Evolutionary conservation across 2,329 filamentous ascomycete species (phyloP).

Genomic region (Colletotrichum karsti): DNA sequence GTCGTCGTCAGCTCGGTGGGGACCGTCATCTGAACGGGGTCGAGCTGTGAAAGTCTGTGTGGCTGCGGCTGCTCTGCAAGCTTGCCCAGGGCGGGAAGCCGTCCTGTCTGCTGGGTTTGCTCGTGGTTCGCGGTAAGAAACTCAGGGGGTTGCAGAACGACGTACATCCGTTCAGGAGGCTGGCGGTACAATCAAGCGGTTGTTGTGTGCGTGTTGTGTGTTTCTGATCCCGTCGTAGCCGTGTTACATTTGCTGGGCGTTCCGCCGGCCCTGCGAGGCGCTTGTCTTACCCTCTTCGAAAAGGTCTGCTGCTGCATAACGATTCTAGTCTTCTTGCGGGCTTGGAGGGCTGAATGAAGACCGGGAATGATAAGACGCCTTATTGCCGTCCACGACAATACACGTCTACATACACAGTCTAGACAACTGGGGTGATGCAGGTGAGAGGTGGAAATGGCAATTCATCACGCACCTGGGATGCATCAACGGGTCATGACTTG

Average conservation of each 20-base stretch:
- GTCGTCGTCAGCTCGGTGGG: conserved; percentile 28
- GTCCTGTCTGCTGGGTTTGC: neutral
- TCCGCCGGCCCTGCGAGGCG: neutral
- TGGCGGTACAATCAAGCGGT: neutral
- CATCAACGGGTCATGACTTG: neutral
- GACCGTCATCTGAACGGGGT: conserved; percentile 24
- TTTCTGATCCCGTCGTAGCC: conserved; percentile 13
- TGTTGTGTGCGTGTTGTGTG: conserved; percentile 6
- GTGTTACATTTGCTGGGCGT: conserved; percentile 4
- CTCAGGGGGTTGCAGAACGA: conserved; percentile 18
- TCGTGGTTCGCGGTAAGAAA: too few species aligned
- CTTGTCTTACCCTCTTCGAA: neutral
- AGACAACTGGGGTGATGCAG: neutral
- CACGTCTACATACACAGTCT: neutral
- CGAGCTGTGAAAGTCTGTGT: conserved; percentile 1
- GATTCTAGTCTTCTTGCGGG: conserved; percentile 1
- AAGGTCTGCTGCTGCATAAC: neutral
- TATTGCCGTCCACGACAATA: neutral
- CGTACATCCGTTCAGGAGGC: conserved; percentile 2
- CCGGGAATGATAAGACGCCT: neutral
- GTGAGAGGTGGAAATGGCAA: neutral
- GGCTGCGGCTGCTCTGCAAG: conserved; percentile 1
- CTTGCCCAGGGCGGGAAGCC: neutral
- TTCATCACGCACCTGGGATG: neutral
- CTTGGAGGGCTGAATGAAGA: neutral